phyloP scores from a whole-genome alignment of 73 alveolate species.

The Paramecium octaurelia region DNA sequence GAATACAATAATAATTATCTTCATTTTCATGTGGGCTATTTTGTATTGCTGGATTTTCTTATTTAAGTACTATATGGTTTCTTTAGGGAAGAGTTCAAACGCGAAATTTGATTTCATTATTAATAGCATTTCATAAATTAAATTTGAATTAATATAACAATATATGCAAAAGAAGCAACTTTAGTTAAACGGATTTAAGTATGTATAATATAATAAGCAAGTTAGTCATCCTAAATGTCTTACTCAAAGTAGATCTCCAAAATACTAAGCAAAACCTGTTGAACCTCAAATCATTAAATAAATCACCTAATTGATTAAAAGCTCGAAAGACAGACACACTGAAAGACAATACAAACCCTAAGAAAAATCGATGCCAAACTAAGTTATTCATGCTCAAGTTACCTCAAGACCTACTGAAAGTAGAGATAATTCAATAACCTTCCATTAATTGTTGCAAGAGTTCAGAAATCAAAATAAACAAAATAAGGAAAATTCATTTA shows the following conservation, averaged over 20 bases:
- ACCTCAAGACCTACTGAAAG: background rate
- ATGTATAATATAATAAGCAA: background rate
- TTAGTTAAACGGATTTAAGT: background rate
- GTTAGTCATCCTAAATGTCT: slow-evolving; percentile 42
- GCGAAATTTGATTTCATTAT: background rate
- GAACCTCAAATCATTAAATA: background rate
- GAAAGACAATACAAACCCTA: background rate
- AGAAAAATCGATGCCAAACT: background rate
- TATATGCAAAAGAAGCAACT: background rate
- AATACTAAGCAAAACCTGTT: background rate
- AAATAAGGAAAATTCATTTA: slow-evolving; percentile 24
- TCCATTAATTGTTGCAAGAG: slow-evolving; percentile 3
- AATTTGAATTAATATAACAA: slow-evolving; percentile 22
- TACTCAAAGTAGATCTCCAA: slow-evolving; percentile 43
- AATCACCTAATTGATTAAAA: slow-evolving; percentile 15
- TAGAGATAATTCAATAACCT: slow-evolving; percentile 14
- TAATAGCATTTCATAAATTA: background rate
- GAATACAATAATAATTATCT: background rate
- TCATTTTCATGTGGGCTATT: background rate
- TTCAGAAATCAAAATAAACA: background rate
- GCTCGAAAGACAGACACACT: background rate
- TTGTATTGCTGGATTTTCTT: background rate
- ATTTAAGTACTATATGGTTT: background rate
- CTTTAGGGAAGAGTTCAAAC: background rate
- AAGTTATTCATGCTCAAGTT: background rate